phyloP scores from a whole-genome alignment of 2,329 filamentous ascomycete species.

The Polytolypa hystricis region DNA sequence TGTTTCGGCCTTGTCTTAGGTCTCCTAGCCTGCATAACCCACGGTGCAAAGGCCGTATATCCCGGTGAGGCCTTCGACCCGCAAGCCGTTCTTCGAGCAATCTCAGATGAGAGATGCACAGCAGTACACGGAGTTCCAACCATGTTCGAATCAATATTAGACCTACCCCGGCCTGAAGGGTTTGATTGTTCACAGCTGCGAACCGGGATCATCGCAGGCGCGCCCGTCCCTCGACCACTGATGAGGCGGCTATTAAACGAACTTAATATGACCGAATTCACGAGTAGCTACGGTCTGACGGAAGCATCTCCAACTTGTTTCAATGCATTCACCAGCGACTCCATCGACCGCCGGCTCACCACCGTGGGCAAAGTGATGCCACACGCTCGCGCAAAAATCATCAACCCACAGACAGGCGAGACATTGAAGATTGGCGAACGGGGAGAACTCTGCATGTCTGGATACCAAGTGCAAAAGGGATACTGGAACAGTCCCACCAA shows the following conservation, averaged over 20 bases:
- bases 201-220: constrained; percentile 69
- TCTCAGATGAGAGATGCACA: constrained; percentile 58
- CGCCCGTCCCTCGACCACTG: constrained; percentile 61
- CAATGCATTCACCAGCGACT: constrained; percentile 65
- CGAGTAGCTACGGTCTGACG: constrained; percentile 59
- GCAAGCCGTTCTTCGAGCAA: constrained; percentile 52
- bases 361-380: constrained; percentile 70
- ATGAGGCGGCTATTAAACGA: constrained; percentile 62
- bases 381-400: constrained; percentile 65
- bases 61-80: constrained; percentile 65
- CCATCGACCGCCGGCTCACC: constrained; percentile 52
- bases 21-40: constrained; percentile 59
- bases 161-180: constrained; percentile 34
- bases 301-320: constrained; percentile 73
- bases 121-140: constrained; percentile 72
- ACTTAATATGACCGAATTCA: constrained; percentile 65
- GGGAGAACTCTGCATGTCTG: constrained; percentile 67
- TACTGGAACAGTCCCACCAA: constrained; percentile 61
- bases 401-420: constrained; percentile 51
- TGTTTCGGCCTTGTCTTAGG: constrained; percentile 75
- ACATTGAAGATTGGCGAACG: constrained; percentile 56
- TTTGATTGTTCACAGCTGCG: constrained; percentile 47
- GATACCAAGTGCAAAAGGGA: constrained; percentile 57
- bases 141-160: constrained; percentile 63
- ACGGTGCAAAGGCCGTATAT: constrained; percentile 66